Base-by-base conservation (phyloP, 257 asterid species). In the Capsicum baccatum region DNA sequence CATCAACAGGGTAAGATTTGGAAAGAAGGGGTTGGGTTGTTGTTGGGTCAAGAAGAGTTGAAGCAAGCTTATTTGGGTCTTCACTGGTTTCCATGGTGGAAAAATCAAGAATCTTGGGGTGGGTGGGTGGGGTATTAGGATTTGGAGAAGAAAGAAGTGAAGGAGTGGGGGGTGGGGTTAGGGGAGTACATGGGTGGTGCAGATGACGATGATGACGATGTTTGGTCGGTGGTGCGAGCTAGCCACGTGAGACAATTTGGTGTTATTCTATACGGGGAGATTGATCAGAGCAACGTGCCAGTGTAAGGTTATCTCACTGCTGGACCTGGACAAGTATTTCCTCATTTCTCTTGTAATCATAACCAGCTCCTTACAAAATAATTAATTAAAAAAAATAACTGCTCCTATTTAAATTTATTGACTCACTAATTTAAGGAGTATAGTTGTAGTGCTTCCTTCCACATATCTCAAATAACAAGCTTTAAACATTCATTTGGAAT, bases 61-160 rank as follows among this genome's bases (percentile, higher is more conserved):
- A 85, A 62, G 94, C 16, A 47, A 85, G 90, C 83, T 94, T 91
- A 87, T 85, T 91, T 71, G 92, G 89, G 83, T 92, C 97, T 14
- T 92, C 98, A 62, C 89, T 33, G 80, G 52, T 85, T 87, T 89
- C 92, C 94, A 91, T 90, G 80, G 81, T 70, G 17, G 54, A 62
- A 80, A 44, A 63, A 63, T 64, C 57, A 63, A 81, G 47, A 26
- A 60, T 44, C 44, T 64, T 59, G 57, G 84, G 73, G 47, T 8
- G 54, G 15, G 56, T 3, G 56, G 0, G n/a, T 3, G 19, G 15
- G 37, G 13, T 4, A 15, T 71, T 47, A 71, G 79, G n/a, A 70
- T 42, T 52, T 11, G 33, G 26, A 82, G 39, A 50, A 8, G 35
- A 83, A 26, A 15, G 21, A 14, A 7, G 52, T 44, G 48, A 6